phyloP scores from a whole-genome alignment of 23 red algal genomes.

The Cyanidioschyzon merolae region DNA sequence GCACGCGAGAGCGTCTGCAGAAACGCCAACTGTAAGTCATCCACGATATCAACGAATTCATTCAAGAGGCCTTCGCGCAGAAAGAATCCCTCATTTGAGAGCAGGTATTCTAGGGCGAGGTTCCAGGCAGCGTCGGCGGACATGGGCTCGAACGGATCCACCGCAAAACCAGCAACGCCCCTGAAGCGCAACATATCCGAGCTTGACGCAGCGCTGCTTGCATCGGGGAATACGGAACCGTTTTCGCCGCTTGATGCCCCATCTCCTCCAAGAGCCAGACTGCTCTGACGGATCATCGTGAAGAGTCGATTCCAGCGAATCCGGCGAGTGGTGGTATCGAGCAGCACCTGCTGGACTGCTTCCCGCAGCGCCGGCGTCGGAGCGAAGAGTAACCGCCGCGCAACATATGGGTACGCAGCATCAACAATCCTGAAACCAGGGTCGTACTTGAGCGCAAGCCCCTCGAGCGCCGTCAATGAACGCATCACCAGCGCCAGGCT shows the following conservation, averaged over 20 bases:
- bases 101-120: constrained; percentile 28
- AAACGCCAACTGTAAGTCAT: constrained; percentile 58
- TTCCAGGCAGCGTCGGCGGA: neutral
- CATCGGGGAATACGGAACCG: constrained; percentile 23
- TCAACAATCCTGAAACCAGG: constrained; percentile 87
- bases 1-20: constrained; percentile 28
- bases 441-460: constrained; percentile 62
- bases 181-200: neutral
- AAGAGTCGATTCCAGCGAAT: constrained; percentile 82
- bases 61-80: constrained; percentile 62
- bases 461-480: constrained; percentile 90
- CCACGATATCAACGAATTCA: constrained; percentile 72
- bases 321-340: constrained; percentile 47
- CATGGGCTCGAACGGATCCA: neutral
- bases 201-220: neutral
- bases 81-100: constrained; percentile 63
- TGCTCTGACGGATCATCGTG: constrained; percentile 33
- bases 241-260: neutral
- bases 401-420: constrained; percentile 77
- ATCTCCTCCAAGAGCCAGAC: neutral
- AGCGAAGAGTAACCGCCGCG: constrained; percentile 54
- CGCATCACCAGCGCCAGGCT: constrained; percentile 78
- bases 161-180: neutral
- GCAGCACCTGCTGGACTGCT: constrained; percentile 48
- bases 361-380: constrained; percentile 40